Evolutionary conservation across 2,329 filamentous ascomycete species (phyloP).

Genomic region (Fusarium phyllophilum): DNA sequence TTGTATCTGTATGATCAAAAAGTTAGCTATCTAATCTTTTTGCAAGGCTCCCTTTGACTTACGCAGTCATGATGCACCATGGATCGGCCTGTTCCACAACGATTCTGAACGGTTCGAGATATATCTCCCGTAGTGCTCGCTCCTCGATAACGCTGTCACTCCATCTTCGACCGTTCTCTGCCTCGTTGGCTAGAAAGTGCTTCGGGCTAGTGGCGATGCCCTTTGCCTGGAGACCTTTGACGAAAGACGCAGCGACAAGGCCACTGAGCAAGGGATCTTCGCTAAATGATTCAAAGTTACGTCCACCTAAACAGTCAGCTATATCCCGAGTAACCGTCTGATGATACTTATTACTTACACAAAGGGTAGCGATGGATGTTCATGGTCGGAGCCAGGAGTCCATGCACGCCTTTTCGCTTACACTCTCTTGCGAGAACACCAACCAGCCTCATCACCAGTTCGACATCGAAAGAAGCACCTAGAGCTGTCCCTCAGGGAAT

Average conservation of each 20-base stretch:
- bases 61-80: background rate
- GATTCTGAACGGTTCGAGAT: background rate
- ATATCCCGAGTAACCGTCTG: no score
- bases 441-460: background rate
- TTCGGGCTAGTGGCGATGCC: background rate
- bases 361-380: background rate
- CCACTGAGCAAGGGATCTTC: background rate
- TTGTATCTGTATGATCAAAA: background rate
- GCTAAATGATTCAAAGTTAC: background rate
- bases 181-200: background rate
- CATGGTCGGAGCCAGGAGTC: background rate
- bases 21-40: background rate
- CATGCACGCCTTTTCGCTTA: background rate
- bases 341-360: background rate
- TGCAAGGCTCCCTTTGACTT: no score
- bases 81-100: background rate
- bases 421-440: background rate
- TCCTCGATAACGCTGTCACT: background rate
- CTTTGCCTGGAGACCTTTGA: background rate
- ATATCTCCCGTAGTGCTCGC: background rate
- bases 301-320: background rate
- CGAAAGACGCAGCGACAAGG: background rate
- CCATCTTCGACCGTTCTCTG: background rate
- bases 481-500: background rate
- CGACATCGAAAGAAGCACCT: background rate